These are phyloP conservation scores for Takakia lepidozioides DNA, from an alignment of 225 moss, liverwort and hornwort species.

Conservation along the genomic window DNA sequence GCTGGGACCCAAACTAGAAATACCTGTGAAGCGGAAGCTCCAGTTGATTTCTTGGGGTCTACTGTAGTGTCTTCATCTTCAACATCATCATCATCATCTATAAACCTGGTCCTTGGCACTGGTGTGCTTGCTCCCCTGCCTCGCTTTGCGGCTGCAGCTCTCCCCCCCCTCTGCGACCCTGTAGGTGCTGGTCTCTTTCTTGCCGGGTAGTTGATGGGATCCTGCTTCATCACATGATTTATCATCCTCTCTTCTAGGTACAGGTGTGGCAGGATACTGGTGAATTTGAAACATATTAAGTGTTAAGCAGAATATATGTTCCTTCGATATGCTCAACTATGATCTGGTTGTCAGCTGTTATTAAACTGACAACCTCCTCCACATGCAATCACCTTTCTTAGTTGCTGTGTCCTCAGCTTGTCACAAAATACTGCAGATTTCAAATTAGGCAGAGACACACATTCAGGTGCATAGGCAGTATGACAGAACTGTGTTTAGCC, in stretches of 20 bases:
- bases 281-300: no score
- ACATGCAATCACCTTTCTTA: no score
- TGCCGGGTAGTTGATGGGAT: not conserved
- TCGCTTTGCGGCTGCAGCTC: slow-evolving; percentile 28
- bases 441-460: no score
- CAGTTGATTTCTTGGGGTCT: slow-evolving; percentile 27
- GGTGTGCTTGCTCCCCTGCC: slow-evolving; percentile 36
- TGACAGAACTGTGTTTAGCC: no score
- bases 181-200: slow-evolving; percentile 30
- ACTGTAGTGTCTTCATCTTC: slow-evolving; percentile 18
- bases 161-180: slow-evolving; percentile 29
- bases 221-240: not conserved
- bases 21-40: slow-evolving; percentile 45
- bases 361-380: not conserved
- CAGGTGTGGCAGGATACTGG: no score
- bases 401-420: no score
- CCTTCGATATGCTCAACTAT: not conserved
- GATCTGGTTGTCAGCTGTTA: not conserved
- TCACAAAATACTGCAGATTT: no score
- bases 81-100: slow-evolving; percentile 53
- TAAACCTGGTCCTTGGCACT: slow-evolving; percentile 26
- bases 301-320: not conserved
- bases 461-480: no score
- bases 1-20: not conserved
- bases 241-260: not conserved